Evolutionary conservation across 2,329 filamentous ascomycete genomes (phyloP).

Genomic region (Fusarium albosuccineum): DNA sequence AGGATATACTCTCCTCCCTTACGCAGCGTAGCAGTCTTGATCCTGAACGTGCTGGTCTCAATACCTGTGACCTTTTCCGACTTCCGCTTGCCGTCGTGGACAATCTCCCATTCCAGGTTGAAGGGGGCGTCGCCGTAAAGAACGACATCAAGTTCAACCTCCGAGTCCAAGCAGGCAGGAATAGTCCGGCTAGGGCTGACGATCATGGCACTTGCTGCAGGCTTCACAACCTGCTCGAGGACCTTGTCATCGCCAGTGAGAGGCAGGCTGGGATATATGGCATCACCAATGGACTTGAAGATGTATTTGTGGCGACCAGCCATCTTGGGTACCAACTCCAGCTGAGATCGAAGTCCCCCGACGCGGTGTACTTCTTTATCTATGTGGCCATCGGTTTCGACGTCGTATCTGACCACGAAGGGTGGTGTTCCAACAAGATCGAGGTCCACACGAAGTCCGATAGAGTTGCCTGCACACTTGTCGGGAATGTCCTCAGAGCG

Average conservation of each 20-base stretch:
- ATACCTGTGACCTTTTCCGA: constrained; percentile 76
- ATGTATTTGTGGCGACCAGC: constrained; percentile 90
- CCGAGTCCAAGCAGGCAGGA: constrained; percentile 85
- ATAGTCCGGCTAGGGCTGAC: constrained; percentile 66
- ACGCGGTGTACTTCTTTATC: constrained; percentile 69
- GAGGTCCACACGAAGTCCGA: constrained; percentile 88
- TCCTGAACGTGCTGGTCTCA: constrained; percentile 71
- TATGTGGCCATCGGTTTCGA: constrained; percentile 72
- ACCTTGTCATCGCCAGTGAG: constrained; percentile 72
- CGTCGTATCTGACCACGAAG: constrained; percentile 84
- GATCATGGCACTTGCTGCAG: constrained; percentile 85
- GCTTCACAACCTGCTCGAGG: constrained; percentile 92
- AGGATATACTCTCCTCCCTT: constrained; percentile 93
- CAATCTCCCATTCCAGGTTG: constrained; percentile 89
- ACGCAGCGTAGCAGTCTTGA: constrained; percentile 79
- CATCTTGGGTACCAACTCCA: constrained; percentile 83
- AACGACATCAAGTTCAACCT: constrained; percentile 78
- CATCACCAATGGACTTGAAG: constrained; percentile 85
- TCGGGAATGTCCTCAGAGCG: constrained; percentile 87
- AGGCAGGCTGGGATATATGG: constrained; percentile 78
- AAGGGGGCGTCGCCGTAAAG: constrained; percentile 89
- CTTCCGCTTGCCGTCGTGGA: constrained; percentile 88
- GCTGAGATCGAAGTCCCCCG: constrained; percentile 81
- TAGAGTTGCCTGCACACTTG: constrained; percentile 93
- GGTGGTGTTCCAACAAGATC: constrained; percentile 94